These are phyloP conservation scores for Knoxia roxburghii DNA, from an alignment of 257 asterid genomes.

Conservation along the genomic window DNA sequence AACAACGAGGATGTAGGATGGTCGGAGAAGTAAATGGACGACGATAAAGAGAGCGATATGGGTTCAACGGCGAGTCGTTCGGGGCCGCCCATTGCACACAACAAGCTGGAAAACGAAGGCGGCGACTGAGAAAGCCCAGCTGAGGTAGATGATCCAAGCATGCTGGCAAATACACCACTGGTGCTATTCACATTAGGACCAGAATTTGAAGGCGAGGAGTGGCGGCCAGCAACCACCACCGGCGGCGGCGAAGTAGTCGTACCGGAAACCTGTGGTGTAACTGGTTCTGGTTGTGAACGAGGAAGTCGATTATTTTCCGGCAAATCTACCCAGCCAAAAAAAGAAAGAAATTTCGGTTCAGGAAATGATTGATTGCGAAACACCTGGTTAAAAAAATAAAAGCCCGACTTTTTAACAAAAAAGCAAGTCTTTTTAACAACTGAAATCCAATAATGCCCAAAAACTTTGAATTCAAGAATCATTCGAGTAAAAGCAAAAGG, in stretches of 20 bases:
- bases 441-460: conserved; percentile 35
- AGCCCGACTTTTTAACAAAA: background rate
- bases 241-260: conserved; percentile 18
- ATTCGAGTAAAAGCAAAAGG: conserved; percentile 38
- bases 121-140: conserved; percentile 21
- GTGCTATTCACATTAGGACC: conserved; percentile 25
- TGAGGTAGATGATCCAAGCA: conserved; percentile 31
- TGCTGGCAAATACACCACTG: conserved; percentile 29
- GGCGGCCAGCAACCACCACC: conserved; percentile 19
- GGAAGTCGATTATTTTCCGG: conserved; percentile 55
- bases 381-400: conserved; percentile 17
- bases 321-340: conserved; percentile 44
- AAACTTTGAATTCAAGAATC: conserved; percentile 25
- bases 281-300: conserved; percentile 35
- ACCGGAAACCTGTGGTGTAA: conserved; percentile 9
- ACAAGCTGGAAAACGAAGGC: conserved; percentile 33
- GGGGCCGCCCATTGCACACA: conserved; percentile 28
- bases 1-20: conserved; percentile 31
- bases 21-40: conserved; percentile 40
- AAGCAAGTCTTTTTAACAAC: conserved; percentile 17
- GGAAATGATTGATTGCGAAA: conserved; percentile 11
- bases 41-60: conserved; percentile 57
- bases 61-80: conserved; percentile 41
- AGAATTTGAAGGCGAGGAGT: conserved; percentile 26
- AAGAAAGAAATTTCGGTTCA: conserved; percentile 13